Base-by-base conservation (phyloP, 345 rosid genomes). In the Cardiospermum halicacabum region DNA sequence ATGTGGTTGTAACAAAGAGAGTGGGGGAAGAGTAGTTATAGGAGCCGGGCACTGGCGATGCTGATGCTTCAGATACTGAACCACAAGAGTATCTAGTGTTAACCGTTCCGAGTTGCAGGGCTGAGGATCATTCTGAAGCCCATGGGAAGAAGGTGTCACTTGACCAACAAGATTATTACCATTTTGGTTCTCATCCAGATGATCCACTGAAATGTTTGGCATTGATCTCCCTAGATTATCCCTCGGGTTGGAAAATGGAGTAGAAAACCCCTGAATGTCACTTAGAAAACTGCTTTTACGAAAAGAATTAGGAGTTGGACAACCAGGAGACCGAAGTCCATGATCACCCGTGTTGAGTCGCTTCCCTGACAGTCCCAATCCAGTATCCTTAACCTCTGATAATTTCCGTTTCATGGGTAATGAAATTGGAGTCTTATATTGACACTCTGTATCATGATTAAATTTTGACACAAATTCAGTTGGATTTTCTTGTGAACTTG, bases 1-100 rank as follows among this genome's bases (percentile, higher is more conserved):
- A 80, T 94, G 99, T 21, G 91, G 96, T 51, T 94, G 96, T 56
- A 94, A 65, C 50, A 94, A 92, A 66, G 97, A 91, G 70, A 94
- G 87, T 22, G 99, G 97, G 11, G 99, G 99, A 56, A 94, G 91
- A 69, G 99, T 94, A 7, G 99, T 91, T 69, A 94, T 85, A 47
- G 99, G 99, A 71, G 99, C 99, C 60, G 87, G 95, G 74, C 99
- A 94, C 72, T 94, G 99, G 54, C 99, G 91, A 78, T 94, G 99
- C 66, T 91, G 99, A 66, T 94, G 97, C 78, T 94, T 94, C 74
- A 94, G 74, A 77, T 85, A 91, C 77, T 94, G 99, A 80, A 94
- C 88, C 54, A 94, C 92, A 50, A 94, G 72, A 54, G 91, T 80
- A 70, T 94, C 97, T 31, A 94, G 79, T 63, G 96, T 84, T 75